Conservation (phyloP, 2,329 filamentous ascomycete species). For the Paecilomyces dactylethromorphus region DNA sequence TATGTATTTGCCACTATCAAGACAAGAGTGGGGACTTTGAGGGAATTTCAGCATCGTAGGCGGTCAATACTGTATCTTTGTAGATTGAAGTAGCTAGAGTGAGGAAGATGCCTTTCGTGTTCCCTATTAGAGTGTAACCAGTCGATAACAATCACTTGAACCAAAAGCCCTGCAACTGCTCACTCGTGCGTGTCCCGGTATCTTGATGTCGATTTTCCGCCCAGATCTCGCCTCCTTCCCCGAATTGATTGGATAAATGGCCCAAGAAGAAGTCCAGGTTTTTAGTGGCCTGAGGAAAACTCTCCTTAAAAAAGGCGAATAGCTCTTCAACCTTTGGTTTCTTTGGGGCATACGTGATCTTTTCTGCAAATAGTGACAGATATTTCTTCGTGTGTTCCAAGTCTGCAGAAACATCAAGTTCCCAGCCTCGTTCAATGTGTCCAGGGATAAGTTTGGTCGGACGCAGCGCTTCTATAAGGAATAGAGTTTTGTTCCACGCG, state of each 20-base stretch:
- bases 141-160: constrained; percentile 3
- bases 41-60: too few species aligned
- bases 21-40: too few species aligned
- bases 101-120: too few species aligned
- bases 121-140: too few species aligned
- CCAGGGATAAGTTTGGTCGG: constrained; percentile 22
- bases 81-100: too few species aligned
- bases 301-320: constrained; percentile 20
- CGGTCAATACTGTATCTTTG: too few species aligned
- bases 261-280: constrained; percentile 30
- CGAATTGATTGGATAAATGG: constrained; percentile 25
- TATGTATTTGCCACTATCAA: too few species aligned
- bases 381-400: constrained; percentile 23
- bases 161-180: constrained; percentile 11
- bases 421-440: constrained; percentile 21
- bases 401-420: constrained; percentile 18
- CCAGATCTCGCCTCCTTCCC: constrained; percentile 22
- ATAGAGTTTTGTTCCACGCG: constrained; percentile 18
- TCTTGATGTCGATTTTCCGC: constrained; percentile 26
- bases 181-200: constrained; percentile 7
- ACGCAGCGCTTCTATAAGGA: constrained; percentile 20
- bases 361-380: constrained; percentile 19
- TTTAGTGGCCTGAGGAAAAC: constrained; percentile 21
- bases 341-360: constrained; percentile 18
- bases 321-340: constrained; percentile 21